Base-by-base conservation (phyloP, 179 eudicot species). In the Nepenthes alata region DNA sequence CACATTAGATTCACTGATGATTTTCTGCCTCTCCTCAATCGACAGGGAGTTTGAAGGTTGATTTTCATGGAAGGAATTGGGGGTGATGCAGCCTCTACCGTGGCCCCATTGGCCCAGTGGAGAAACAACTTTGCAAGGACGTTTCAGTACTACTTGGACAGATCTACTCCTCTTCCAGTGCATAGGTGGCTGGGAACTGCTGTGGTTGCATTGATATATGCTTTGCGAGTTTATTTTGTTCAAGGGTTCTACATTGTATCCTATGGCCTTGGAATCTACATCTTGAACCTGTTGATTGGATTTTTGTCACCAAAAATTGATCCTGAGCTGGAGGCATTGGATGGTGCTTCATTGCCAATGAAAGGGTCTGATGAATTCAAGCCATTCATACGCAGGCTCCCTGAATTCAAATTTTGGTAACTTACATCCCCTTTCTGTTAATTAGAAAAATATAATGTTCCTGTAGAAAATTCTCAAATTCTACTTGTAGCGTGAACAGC, bases 361-460 rank as follows among this genome's bases (percentile, higher is more conserved):
- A 80, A 80, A 67, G 84, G 65, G 5, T 70, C 78, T 0, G 84
- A 80, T 71, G 84, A 80, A 36, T 80, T 80, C 72, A 80, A 61
- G 70, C 81, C 84, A 15, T 80, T 80, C 65, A 76, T 80, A 66
- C 81, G 84, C 55, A 79, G 81, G 57, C 81, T 80, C 7, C 84
- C 84, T 9, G 81, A 76, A 70, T 80, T 80, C 65, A 74, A 76
- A 71, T 80, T 80, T 73, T 66, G 69, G 62, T 66, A 66, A 47
- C 35, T 38, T 9, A 16, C 36, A 44, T 10, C 47, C 11, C 59
- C 41, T 4, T 0, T 11, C 3, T 62, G 45, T 10, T 47, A 0
- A 44, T 35, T 11, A 4, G 12, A 11, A 11, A 41, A 41, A 7
- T 41, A 7, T 41, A 7, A 41, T 7, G 6, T 41, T 4, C 8